Evolutionary conservation across 768 basidiomycete species (phyloP), one percentile per base, ranked within the genome.

Genomic region (Jaapia argillacea): DNA sequence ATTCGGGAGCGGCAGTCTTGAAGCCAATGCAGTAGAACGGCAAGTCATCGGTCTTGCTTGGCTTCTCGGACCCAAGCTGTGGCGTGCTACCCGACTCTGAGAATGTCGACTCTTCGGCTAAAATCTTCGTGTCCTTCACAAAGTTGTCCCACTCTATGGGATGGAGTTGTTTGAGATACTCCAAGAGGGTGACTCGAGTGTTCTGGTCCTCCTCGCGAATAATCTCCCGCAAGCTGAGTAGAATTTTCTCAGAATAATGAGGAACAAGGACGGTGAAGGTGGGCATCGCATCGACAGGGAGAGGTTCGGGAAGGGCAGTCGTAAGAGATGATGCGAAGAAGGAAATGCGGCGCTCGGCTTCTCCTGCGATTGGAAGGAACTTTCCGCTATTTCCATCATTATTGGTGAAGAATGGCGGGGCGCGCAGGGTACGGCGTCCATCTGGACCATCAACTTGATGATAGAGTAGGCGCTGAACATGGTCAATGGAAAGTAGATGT

Each of bases 111-210:
- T 98, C 96, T 50, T 97, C 96, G 0, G 90, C 91, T 28, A 98
- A 70, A 51, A 99, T 99, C 72, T 98, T 99, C 49, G 96, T 99
- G 57, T 99, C 96, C 70, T 93, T 92, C 53, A 99, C 96, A 57
- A 99, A 99, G 63, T 99, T 99, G 67, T 97, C 96, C 96, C 96
- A 99, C 60, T 99, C 96, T 45, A 97, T 74, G 16, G 96, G 94
- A 59, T 98, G 96, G 38, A 99, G 72, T 61, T 99, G 96, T 65
- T 99, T 99, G 60, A 98, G 70, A 62, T 99, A 99, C 64, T 99
- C 96, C 45, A 99, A 75, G 20, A 97, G 71, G 6, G 96, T 99
- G 45, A 99, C 96, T 3, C 96, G 89, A 5, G 94, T 97, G 58
- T 78, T 94, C 58, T 85, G 82, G 56, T 98, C 93, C 59, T 98